These are phyloP conservation scores for Exophiala sideris DNA, from an alignment of 2,329 filamentous ascomycete species.

Conservation along the genomic window DNA sequence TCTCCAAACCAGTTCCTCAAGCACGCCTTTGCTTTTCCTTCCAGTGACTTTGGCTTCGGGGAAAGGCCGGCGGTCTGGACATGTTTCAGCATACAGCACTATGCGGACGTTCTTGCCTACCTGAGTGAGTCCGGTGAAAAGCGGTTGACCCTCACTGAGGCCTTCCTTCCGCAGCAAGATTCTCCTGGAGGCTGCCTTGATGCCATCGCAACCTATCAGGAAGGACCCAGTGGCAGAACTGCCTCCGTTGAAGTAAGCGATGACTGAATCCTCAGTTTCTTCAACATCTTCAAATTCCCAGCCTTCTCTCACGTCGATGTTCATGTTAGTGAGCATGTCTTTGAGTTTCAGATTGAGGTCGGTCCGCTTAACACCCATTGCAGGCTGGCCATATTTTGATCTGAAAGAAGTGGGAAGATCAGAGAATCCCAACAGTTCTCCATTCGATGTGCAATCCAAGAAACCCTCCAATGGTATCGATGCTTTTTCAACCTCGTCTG, in stretches of 20 bases:
- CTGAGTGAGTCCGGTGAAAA: conserved; percentile 15
- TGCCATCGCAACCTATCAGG: conserved; percentile 52
- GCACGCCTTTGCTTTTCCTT: background rate
- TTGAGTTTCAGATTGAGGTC: conserved; percentile 17
- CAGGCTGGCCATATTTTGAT: conserved; percentile 8
- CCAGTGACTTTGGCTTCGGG: conserved; percentile 6
- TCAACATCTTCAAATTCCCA: conserved; percentile 32
- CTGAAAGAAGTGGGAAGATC: conserved; percentile 11
- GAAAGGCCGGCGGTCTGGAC: conserved; percentile 16
- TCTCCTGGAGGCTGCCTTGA: conserved; percentile 17
- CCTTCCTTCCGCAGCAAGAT: conserved; percentile 11
- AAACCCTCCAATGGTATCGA: conserved; percentile 3
- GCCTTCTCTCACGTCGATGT: conserved; percentile 15
- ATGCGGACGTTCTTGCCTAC: background rate
- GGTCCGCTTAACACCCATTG: conserved; percentile 17
- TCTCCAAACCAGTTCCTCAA: conserved; percentile 18
- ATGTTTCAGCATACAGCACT: background rate
- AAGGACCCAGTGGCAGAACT: conserved; percentile 42
- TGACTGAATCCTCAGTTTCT: conserved; percentile 37
- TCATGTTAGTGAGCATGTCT: conserved; percentile 9
- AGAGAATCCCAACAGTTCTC: conserved; percentile 11
- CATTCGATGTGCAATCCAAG: conserved; percentile 7
- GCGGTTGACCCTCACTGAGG: conserved; percentile 2
- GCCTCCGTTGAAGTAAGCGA: conserved; percentile 48
- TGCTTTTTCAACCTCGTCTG: conserved; percentile 4